phyloP scores from a whole-genome alignment of 257 asterid genomes.

The Plantago ovata region DNA sequence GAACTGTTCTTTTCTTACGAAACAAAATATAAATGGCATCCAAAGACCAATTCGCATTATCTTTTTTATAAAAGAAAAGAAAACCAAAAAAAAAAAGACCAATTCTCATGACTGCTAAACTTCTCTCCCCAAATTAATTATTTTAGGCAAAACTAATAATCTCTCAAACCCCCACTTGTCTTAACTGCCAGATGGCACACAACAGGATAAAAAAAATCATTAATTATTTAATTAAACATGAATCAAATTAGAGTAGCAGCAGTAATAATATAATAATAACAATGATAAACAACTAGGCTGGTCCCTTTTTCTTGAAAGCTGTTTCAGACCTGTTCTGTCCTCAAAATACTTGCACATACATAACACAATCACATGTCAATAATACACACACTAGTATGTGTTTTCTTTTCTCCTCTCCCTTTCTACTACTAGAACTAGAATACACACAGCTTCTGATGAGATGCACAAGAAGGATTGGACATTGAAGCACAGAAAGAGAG shows the following conservation, averaged over 20 bases:
- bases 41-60: no score
- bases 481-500: slow-evolving; percentile 20
- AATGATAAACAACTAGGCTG: slow-evolving; percentile 12
- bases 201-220: background rate
- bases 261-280: background rate
- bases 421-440: no score
- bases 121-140: no score
- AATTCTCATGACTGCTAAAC: no score
- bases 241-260: background rate
- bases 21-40: no score
- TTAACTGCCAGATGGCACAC: slow-evolving; percentile 24
- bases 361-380: background rate
- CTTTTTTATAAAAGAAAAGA: no score
- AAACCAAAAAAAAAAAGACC: no score
- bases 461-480: slow-evolving; percentile 11
- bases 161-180: slow-evolving; percentile 8
- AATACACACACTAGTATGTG: slow-evolving; percentile 18
- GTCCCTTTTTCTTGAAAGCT: slow-evolving; percentile 36
- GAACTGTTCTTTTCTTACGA: slow-evolving; percentile 10
- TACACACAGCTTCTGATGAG: slow-evolving; percentile 36
- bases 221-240: background rate
- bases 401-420: slow-evolving; percentile 10
- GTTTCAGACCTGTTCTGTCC: slow-evolving; percentile 36
- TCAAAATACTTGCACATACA: background rate
- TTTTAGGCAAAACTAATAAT: no score